phyloP scores from a whole-genome alignment of 768 basidiomycete genomes.

The Amanita jacksonii region DNA sequence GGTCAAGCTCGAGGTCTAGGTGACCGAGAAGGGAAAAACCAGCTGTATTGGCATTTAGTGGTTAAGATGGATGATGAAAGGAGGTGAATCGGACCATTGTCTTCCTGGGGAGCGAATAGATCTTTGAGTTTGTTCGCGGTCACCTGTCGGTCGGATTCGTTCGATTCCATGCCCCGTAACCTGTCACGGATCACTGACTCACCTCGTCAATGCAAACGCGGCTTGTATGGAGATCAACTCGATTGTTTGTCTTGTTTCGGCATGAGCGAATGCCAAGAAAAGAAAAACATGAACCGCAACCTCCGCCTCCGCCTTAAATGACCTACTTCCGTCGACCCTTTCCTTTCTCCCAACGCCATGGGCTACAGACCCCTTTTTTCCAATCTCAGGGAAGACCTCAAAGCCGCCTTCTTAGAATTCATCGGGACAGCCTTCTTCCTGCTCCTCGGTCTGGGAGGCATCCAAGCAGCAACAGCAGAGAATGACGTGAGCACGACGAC shows the following conservation, averaged over 20 bases:
- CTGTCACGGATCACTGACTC: too few relatives aligned
- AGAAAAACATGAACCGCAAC: too few relatives aligned
- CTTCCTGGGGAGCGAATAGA: slow-evolving; percentile 62
- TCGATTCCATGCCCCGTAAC: too few relatives aligned
- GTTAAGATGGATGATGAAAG: slow-evolving; percentile 6
- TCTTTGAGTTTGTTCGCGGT: slow-evolving; percentile 46
- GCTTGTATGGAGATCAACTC: too few relatives aligned
- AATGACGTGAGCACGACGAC: slow-evolving; percentile 16
- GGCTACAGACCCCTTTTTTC: slow-evolving; percentile 11
- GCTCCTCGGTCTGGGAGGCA: slow-evolving; percentile 54
- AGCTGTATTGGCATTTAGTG: slow-evolving; percentile 22
- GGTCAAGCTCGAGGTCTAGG: slow-evolving; percentile 57
- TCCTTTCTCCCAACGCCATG: too few relatives aligned
- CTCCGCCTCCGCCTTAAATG: too few relatives aligned
- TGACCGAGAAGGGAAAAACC: slow-evolving; percentile 72
- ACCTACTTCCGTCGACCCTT: too few relatives aligned
- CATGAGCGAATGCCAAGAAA: too few relatives aligned
- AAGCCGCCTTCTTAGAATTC: slow-evolving; percentile 47
- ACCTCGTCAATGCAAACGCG: too few relatives aligned
- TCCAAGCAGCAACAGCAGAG: slow-evolving; percentile 43
- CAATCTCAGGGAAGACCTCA: slow-evolving; percentile 28
- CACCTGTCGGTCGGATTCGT: too few relatives aligned
- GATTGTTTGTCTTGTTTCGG: too few relatives aligned
- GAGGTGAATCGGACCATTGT: slow-evolving; percentile 37
- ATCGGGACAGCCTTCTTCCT: slow-evolving; percentile 55